Percentiles rank a stretch among this genome's conserved stretches.
Conservation (phyloP, 306 rosid species). For the Arachis stenosperma region DNA sequence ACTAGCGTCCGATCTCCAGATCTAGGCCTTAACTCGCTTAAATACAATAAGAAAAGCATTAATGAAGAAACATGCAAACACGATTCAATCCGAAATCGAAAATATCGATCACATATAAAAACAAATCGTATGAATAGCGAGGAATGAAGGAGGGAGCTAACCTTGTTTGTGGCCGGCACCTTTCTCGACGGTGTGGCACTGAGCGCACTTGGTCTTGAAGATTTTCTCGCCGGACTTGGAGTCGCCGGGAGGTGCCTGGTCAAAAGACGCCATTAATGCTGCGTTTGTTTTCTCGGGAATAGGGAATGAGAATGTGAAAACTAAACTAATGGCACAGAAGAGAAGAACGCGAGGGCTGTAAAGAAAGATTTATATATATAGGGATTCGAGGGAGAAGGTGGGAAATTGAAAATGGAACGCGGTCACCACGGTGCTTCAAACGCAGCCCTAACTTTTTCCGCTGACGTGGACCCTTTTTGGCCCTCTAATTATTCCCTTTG, state of each 20-base stretch:
- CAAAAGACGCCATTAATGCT: conserved; percentile 75
- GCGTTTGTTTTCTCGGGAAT: conserved; percentile 2
- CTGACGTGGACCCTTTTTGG: conserved; percentile 42
- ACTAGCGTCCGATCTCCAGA: background rate
- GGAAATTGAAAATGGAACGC: conserved; percentile 28
- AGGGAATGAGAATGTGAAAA: background rate
- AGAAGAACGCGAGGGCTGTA: background rate
- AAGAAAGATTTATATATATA: background rate
- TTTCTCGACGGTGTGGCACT: conserved; percentile 88
- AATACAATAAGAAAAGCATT: background rate
- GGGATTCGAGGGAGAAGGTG: background rate
- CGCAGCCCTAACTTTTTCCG: conserved; percentile 41
- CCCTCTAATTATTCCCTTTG: conserved; percentile 14
- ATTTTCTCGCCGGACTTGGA: conserved; percentile 70
- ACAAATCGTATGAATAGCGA: background rate
- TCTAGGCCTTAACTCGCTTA: background rate
- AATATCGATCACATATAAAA: background rate
- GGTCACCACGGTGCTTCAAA: conserved; percentile 37
- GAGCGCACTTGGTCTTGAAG: conserved; percentile 87
- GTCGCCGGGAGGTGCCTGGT: conserved; percentile 77
- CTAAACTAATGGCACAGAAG: background rate
- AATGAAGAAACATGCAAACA: conserved; percentile 30
- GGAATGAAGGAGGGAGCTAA: conserved; percentile 7
- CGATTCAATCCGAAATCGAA: background rate
- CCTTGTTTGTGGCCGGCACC: conserved; percentile 98